Conservation (phyloP, 2,329 filamentous ascomycete genomes). For the Sphaerostilbella broomeana region DNA sequence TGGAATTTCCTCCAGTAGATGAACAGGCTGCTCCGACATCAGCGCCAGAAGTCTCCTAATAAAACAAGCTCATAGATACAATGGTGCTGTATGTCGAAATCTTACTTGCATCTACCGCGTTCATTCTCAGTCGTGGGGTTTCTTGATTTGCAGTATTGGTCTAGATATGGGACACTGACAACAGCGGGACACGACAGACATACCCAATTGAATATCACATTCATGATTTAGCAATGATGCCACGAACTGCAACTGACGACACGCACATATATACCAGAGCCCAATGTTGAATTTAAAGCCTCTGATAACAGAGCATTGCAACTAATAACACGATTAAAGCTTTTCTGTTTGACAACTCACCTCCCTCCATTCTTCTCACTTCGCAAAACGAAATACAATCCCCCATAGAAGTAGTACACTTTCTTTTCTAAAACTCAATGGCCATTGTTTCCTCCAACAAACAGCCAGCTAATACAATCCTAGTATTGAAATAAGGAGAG, state of each 20-base stretch:
- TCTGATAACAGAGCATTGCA: slow-evolving; percentile 13
- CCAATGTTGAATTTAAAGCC: too few species aligned
- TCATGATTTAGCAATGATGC: not conserved
- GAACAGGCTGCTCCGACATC: not conserved
- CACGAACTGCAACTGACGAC: not conserved
- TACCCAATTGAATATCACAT: not conserved
- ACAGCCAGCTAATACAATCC: slow-evolving; percentile 6
- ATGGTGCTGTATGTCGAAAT: too few species aligned
- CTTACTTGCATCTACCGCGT: not conserved
- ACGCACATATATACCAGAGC: too few species aligned
- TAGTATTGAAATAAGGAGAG: not conserved
- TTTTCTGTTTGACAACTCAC: slow-evolving; percentile 7
- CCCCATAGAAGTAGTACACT: slow-evolving; percentile 10
- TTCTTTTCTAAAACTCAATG: slow-evolving; percentile 4
- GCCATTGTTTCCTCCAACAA: slow-evolving; percentile 3
- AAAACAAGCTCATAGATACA: too few species aligned
- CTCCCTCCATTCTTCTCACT: slow-evolving; percentile 2
- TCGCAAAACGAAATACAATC: slow-evolving; percentile 15
- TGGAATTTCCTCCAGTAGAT: slow-evolving; percentile 29
- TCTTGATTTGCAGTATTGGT: not conserved
- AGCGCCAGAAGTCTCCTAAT: not conserved
- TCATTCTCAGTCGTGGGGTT: not conserved
- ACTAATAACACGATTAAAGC: slow-evolving; percentile 13
- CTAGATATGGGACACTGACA: not conserved
- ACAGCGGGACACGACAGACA: not conserved